Evolutionary conservation across 1,139 yeast genomes (phyloP).

Genomic region (Lodderomyces metapsilosis): DNA sequence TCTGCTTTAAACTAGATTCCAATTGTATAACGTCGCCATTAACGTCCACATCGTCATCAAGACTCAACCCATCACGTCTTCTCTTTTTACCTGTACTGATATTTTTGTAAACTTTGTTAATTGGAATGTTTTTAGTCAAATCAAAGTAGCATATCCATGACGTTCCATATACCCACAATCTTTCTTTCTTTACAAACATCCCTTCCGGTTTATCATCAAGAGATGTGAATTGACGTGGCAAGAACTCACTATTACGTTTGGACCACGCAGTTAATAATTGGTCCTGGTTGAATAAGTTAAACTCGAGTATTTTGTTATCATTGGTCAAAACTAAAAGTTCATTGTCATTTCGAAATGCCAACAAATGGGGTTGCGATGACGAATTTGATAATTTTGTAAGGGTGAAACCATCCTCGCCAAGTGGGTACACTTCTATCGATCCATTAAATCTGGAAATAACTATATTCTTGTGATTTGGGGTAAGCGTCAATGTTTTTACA

Average conservation of each 20-base stretch:
- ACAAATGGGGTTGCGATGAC: slow-evolving; percentile 60
- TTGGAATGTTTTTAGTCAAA: slow-evolving; percentile 58
- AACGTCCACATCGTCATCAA: slow-evolving; percentile 20
- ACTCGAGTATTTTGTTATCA: slow-evolving; percentile 75
- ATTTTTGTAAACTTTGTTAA: slow-evolving; percentile 29
- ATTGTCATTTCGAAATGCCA: slow-evolving; percentile 50
- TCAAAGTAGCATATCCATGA: slow-evolving; percentile 81
- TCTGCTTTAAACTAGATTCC: slow-evolving; percentile 31
- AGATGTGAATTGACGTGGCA: slow-evolving; percentile 64
- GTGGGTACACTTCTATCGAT: slow-evolving; percentile 52
- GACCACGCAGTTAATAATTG: slow-evolving; percentile 75
- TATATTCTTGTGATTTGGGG: slow-evolving; percentile 41
- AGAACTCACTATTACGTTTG: slow-evolving; percentile 64
- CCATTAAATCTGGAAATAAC: slow-evolving; percentile 68
- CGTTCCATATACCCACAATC: slow-evolving; percentile 85
- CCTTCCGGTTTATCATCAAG: slow-evolving; percentile 76
- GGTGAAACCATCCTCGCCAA: slow-evolving; percentile 10
- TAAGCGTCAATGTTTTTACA: slow-evolving; percentile 39
- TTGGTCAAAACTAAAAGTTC: slow-evolving; percentile 67
- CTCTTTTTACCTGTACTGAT: slow-evolving; percentile 45
- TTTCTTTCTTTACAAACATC: slow-evolving; percentile 46
- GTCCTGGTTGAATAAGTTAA: slow-evolving; percentile 32
- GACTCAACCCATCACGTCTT: slow-evolving; percentile 60
- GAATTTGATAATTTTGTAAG: slow-evolving; percentile 38
- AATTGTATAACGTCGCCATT: slow-evolving; percentile 34